Evolutionary conservation across 1,284 basidiomycete genomes (phyloP).

Genomic region (Flammula alnicola): DNA sequence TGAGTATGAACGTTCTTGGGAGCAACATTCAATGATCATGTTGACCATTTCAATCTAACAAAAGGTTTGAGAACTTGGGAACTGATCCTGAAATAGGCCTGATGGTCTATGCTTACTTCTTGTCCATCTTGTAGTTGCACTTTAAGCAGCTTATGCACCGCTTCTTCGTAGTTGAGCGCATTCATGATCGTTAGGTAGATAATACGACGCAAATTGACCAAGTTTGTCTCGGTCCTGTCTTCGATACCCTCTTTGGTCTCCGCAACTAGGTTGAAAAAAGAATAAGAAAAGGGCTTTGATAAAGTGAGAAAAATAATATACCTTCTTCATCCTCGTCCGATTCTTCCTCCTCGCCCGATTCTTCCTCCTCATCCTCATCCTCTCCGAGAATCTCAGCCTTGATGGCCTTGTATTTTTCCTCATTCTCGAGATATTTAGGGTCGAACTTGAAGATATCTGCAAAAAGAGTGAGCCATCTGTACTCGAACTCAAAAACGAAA

Average conservation of each 20-base stretch:
- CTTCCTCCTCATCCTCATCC: constrained; percentile 76
- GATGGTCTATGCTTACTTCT: constrained; percentile 64
- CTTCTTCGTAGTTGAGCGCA: constrained; percentile 97
- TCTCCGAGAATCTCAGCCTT: constrained; percentile 95
- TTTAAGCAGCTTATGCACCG: constrained; percentile 96
- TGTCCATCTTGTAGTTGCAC: constrained; percentile 91
- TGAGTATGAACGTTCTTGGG: constrained; percentile 96
- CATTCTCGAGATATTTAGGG: constrained; percentile 87
- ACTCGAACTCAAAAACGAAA: background rate
- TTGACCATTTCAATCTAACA: constrained; percentile 90
- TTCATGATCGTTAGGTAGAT: constrained; percentile 99
- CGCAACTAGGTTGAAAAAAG: constrained; percentile 16
- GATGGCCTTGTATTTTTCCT: constrained; percentile 92
- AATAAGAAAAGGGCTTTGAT: background rate
- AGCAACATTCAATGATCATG: constrained; percentile 99
- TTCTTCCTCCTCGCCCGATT: constrained; percentile 63
- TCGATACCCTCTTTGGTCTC: constrained; percentile 82
- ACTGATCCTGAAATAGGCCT: background rate
- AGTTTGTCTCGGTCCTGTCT: constrained; percentile 93
- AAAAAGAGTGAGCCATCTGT: constrained; percentile 2
- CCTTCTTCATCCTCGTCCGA: constrained; percentile 65
- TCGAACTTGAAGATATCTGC: constrained; percentile 96
- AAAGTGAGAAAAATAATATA: constrained; percentile 4
- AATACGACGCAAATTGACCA: constrained; percentile 91
- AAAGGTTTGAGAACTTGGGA: background rate